phyloP scores from a whole-genome alignment of 2,329 filamentous ascomycete genomes.

The Penicillium sp. region DNA sequence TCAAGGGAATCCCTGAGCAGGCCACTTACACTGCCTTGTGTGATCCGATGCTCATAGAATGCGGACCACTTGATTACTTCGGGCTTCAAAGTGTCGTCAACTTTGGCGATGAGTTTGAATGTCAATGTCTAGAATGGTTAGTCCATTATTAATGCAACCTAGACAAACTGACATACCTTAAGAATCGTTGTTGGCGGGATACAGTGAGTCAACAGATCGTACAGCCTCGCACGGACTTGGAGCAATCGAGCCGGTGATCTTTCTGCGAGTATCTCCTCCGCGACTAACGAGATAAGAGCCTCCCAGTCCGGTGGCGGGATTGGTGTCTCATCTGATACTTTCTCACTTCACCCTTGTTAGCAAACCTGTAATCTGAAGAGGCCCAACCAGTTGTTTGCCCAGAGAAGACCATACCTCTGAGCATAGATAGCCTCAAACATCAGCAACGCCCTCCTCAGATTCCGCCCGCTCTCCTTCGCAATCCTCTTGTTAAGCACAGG shows the following conservation, averaged over 20 bases:
- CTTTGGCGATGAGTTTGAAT: slow-evolving; percentile 85
- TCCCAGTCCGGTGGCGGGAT: slow-evolving; percentile 98
- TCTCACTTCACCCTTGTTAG: slow-evolving; percentile 66
- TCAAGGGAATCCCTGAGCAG: not conserved
- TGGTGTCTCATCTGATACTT: slow-evolving; percentile 81
- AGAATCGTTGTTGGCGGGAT: slow-evolving; percentile 94
- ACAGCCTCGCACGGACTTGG: slow-evolving; percentile 89
- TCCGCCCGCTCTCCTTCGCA: slow-evolving; percentile 87
- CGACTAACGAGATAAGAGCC: slow-evolving; percentile 83
- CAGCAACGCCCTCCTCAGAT: slow-evolving; percentile 83
- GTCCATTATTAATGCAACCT: not conserved
- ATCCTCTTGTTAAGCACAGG: slow-evolving; percentile 80
- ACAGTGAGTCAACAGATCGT: slow-evolving; percentile 95
- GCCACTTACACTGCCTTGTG: slow-evolving; percentile 69
- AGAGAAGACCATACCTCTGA: slow-evolving; percentile 73
- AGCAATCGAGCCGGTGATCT: slow-evolving; percentile 89
- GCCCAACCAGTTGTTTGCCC: not conserved
- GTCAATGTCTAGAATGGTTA: slow-evolving; percentile 69
- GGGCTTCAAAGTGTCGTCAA: slow-evolving; percentile 86
- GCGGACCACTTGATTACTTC: slow-evolving; percentile 96
- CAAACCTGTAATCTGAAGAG: not conserved
- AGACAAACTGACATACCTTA: slow-evolving; percentile 58
- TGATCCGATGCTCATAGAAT: slow-evolving; percentile 95
- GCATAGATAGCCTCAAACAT: slow-evolving; percentile 99
- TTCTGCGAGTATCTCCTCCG: slow-evolving; percentile 91